A percentile compares a stretch with the other conserved stretches of the same genome.
These are phyloP conservation scores for Crithidia fasciculata DNA, from an alignment of 208 protist genomes.

Conservation along the genomic window DNA sequence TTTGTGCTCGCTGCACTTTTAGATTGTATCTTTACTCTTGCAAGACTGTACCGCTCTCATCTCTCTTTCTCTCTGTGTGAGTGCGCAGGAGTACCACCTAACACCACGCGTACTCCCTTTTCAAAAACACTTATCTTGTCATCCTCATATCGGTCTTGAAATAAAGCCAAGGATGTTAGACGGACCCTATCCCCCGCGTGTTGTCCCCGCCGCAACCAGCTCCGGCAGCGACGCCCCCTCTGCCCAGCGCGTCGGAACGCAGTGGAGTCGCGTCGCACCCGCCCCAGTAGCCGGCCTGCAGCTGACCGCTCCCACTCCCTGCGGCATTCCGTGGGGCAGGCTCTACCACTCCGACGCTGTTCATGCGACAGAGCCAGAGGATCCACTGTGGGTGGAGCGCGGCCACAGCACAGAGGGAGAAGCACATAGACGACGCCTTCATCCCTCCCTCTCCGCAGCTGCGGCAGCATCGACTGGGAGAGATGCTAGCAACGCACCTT, in stretches of 20 bases:
- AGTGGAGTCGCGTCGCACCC: slow-evolving; percentile 3
- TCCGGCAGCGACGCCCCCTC: background rate
- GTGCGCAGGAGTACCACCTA: too few relatives aligned
- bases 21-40: too few relatives aligned
- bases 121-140: too few relatives aligned
- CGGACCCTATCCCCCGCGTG: slow-evolving; percentile 18
- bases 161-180: background rate
- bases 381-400: background rate
- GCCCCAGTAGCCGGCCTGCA: background rate
- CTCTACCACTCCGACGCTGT: slow-evolving; percentile 15
- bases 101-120: too few relatives aligned
- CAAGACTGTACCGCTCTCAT: too few relatives aligned
- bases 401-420: background rate
- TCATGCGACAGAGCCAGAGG: background rate
- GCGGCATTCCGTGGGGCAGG: slow-evolving; percentile 25
- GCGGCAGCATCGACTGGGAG: too few relatives aligned
- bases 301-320: slow-evolving; percentile 4
- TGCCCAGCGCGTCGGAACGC: background rate
- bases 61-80: too few relatives aligned
- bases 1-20: too few relatives aligned
- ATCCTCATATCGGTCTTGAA: background rate
- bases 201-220: background rate
- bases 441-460: too few relatives aligned
- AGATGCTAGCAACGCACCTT: too few relatives aligned
- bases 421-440: too few relatives aligned